Conservation (phyloP, 1,284 basidiomycete species). For the Gomphus bonarii region DNA sequence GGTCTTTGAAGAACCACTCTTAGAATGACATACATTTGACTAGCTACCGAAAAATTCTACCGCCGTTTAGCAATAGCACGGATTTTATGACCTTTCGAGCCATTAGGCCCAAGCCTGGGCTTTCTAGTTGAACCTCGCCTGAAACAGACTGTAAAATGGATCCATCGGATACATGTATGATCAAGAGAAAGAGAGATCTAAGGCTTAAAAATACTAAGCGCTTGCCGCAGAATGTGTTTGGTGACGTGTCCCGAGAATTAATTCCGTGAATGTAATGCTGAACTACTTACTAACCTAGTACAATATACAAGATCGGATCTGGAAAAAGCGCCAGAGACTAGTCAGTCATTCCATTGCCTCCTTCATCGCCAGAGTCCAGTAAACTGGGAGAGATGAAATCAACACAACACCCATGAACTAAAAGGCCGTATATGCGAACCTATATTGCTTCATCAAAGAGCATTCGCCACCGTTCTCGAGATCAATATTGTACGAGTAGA, state of each 20-base stretch:
- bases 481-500: conserved; percentile 95
- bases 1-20: no score
- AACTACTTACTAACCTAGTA: background rate
- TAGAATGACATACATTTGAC: no score
- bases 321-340: background rate
- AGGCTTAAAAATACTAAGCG: no score
- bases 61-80: no score
- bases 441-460: conserved; percentile 88
- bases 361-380: conserved; percentile 11
- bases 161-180: no score
- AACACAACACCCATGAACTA: background rate
- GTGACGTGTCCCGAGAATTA: background rate
- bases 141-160: no score
- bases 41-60: no score
- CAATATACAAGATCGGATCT: background rate
- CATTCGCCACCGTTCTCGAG: conserved; percentile 96
- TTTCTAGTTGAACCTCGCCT: no score
- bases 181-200: no score
- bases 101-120: no score
- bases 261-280: background rate
- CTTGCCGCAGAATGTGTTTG: no score
- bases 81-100: no score
- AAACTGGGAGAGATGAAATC: background rate
- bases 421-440: conserved; percentile 22
- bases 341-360: background rate